Conservation (phyloP, 2,329 filamentous ascomycete species). For the Talaromyces islandicus region DNA sequence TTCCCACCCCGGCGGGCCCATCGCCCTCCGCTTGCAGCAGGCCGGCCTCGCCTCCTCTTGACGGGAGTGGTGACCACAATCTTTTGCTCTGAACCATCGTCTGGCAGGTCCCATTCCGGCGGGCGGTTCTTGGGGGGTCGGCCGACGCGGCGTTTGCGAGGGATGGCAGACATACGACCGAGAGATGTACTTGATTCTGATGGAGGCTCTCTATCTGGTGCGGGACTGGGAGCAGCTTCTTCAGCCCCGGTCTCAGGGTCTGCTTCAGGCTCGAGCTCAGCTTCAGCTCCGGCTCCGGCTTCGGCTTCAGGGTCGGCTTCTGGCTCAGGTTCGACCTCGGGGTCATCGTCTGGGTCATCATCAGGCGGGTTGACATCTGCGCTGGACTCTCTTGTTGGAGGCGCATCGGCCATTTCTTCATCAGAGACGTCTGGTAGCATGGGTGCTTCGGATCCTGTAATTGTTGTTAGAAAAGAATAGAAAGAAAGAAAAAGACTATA, state of each 20-base stretch:
- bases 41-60: constrained; percentile 53
- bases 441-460: constrained; percentile 36
- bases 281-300: constrained; percentile 20
- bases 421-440: constrained; percentile 39
- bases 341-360: constrained; percentile 28
- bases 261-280: constrained; percentile 16
- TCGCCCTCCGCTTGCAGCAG: constrained; percentile 52
- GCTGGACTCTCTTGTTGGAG: constrained; percentile 26
- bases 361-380: constrained; percentile 23
- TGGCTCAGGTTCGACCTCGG: constrained; percentile 40
- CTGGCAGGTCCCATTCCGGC: constrained; percentile 64
- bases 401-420: constrained; percentile 38
- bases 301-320: constrained; percentile 26
- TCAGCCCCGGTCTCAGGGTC: constrained; percentile 42
- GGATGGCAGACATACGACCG: constrained; percentile 47
- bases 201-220: constrained; percentile 36
- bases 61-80: constrained; percentile 46
- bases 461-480: background rate
- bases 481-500: background rate
- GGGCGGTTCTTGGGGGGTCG: constrained; percentile 80
- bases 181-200: constrained; percentile 49
- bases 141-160: constrained; percentile 68
- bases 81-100: constrained; percentile 40
- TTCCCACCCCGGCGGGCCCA: constrained; percentile 71
- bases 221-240: constrained; percentile 24